Conservation (phyloP, 768 basidiomycete genomes). For the Lentinula boryana region DNA sequence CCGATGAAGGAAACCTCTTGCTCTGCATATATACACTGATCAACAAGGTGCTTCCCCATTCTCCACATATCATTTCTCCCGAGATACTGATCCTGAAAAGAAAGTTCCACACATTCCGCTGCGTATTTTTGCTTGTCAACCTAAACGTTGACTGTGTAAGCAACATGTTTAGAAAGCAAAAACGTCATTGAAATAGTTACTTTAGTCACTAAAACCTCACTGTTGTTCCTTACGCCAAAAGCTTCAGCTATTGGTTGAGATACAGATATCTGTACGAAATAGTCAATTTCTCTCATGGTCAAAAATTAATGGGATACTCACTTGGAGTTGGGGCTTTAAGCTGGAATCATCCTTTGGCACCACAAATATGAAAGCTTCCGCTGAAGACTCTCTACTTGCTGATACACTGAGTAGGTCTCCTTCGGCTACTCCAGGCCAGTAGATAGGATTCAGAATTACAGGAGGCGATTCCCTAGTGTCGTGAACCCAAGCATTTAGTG, state of each 20-base stretch:
- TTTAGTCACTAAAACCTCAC: slow-evolving; percentile 68
- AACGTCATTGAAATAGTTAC: slow-evolving; percentile 22
- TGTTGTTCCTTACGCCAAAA: slow-evolving; percentile 66
- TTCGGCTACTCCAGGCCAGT: slow-evolving; percentile 74
- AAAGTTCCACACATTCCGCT: slow-evolving; percentile 82
- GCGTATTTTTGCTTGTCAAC: slow-evolving; percentile 58
- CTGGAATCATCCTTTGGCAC: slow-evolving; percentile 60
- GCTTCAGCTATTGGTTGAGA: slow-evolving; percentile 67
- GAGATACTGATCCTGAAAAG: slow-evolving; percentile 92
- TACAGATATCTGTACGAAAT: slow-evolving; percentile 58
- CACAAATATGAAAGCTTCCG: slow-evolving; percentile 54
- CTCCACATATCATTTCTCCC: slow-evolving; percentile 98
- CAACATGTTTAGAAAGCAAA: slow-evolving; percentile 10
- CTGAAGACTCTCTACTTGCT: slow-evolving; percentile 29
- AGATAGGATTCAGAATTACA: slow-evolving; percentile 66
- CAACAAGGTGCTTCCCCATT: slow-evolving; percentile 73
- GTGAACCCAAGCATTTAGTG: slow-evolving; percentile 71
- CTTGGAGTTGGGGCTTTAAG: slow-evolving; percentile 64
- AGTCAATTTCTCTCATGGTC: neutral
- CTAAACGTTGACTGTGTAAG: slow-evolving; percentile 26
- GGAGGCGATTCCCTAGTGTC: slow-evolving; percentile 51
- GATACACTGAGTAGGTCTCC: slow-evolving; percentile 67
- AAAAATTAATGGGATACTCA: neutral
- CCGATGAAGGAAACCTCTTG: slow-evolving; percentile 87
- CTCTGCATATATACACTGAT: slow-evolving; percentile 74